Base-by-base conservation (phyloP, 2,329 filamentous ascomycete species). In the Aspergillus neoniger region DNA sequence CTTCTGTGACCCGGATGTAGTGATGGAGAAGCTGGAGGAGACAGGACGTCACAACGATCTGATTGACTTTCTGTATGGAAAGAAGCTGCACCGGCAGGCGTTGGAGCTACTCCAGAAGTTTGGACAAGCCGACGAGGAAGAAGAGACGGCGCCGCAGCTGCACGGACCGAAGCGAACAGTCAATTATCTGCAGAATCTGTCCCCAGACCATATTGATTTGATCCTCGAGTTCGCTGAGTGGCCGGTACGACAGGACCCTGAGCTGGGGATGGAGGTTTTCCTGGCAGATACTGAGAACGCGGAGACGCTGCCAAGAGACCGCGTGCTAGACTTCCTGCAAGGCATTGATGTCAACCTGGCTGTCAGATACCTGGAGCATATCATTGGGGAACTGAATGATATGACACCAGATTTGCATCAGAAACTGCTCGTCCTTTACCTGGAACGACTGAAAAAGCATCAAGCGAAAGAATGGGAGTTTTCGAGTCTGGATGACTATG, bases 11-110 rank as follows among this genome's bases (percentile, higher is more conserved):
- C 94, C 95, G 0, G 89, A 91, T 30, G 95, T 98, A 2, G 94
- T 99, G 21, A 95, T 96, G 72, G 91, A 96, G 75, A 92, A 92
- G 69, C 81, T 99, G 4, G 87, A 96, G 61, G 91, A 96, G 73
- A 91, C 89, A 43, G 91, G 91, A 60, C 87, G 93, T 32, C 97
- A 96, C 76, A 94, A 89, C 55, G 94, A 98, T 77, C 81, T 99
- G 1, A 92, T 99, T n/a, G 94, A 98, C 74, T 99, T 99, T 73
- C 88, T 98, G 67, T 92, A 96, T 70, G 95, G 95, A 64, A 99
- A 99, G 79, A 93, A 90, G 74, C 83, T 98, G 43, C 95, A 99
- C 76, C 87, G 89, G 17, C 88, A 96, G 71, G 94, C 95, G 0
- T 79, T 99, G 17, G 90, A 92, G 65, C 80, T 97, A 30, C 83